Conservation (phyloP, 192 early-diverging fungal species). For the Linnemannia zychae region DNA sequence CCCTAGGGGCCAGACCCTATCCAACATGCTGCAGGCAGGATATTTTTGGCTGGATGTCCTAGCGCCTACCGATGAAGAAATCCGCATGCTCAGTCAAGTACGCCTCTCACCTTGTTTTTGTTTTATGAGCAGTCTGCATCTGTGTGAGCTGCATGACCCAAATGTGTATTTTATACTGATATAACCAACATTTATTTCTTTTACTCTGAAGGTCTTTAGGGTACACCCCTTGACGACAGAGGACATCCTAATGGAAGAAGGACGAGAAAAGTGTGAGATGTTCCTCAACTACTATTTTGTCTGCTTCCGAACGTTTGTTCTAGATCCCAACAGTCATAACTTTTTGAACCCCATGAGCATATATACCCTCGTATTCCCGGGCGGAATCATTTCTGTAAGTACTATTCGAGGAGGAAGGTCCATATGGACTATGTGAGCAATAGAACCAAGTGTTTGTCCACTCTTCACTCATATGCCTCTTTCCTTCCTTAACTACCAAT, state of each 20-base stretch:
- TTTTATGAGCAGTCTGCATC: not conserved
- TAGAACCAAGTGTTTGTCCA: not conserved
- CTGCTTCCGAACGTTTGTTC: conserved; percentile 75
- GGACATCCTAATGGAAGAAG: conserved; percentile 87
- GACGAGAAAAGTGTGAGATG: conserved; percentile 90
- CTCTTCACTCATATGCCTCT: not conserved
- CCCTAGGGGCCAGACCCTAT: conserved; percentile 52
- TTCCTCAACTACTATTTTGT: conserved; percentile 93
- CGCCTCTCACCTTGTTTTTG: not conserved
- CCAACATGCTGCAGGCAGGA: conserved; percentile 52
- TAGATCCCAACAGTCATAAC: conserved; percentile 48
- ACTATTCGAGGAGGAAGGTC: no score
- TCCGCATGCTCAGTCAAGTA: conserved; percentile 68
- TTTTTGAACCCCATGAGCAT: conserved; percentile 59
- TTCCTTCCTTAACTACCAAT: not conserved
- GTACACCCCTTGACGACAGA: conserved; percentile 93
- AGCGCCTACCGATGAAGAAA: conserved; percentile 73
- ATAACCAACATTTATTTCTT: not conserved
- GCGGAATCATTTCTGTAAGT: conserved; percentile 65
- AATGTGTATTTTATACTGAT: not conserved
- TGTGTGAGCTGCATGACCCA: not conserved
- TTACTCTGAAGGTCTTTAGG: conserved; percentile 70
- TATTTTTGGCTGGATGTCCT: conserved; percentile 80
- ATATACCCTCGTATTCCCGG: conserved; percentile 63
- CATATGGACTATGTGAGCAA: not conserved